phyloP scores from a whole-genome alignment of 257 asterid species.

The Jacaranda mimosifolia region DNA sequence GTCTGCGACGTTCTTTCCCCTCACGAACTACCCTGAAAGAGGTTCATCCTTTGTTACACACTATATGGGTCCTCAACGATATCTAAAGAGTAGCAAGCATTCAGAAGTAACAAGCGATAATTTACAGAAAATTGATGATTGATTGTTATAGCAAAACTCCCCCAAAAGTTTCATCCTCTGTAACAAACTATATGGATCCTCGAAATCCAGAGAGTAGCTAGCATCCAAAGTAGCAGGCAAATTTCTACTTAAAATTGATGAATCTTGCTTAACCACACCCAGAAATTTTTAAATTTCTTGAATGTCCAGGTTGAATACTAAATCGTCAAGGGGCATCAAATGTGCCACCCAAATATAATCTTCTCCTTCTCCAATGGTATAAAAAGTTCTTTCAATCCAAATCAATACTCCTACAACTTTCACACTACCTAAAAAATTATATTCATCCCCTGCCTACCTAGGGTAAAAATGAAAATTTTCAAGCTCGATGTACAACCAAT shows the following conservation, averaged over 20 bases:
- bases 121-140: background rate
- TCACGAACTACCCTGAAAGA: conserved; percentile 73
- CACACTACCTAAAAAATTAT: conserved; percentile 11
- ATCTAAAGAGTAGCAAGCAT: conserved; percentile 14
- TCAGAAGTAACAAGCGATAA: background rate
- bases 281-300: background rate
- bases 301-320: background rate
- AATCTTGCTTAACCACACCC: too few relatives aligned
- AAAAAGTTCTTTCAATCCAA: background rate
- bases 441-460: background rate
- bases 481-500: conserved; percentile 23
- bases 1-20: conserved; percentile 77
- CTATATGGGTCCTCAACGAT: conserved; percentile 1
- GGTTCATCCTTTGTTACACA: conserved; percentile 8
- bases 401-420: background rate
- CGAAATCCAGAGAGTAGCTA: too few relatives aligned
- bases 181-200: too few relatives aligned
- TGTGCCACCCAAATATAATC: background rate
- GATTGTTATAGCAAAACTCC: background rate
- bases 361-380: background rate
- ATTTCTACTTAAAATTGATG: too few relatives aligned
- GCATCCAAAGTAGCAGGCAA: too few relatives aligned
- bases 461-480: background rate
- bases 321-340: background rate
- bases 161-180: background rate